These are phyloP conservation scores for Colletotrichum acutatum DNA, from an alignment of 2,329 filamentous ascomycete species.

Conservation along the genomic window DNA sequence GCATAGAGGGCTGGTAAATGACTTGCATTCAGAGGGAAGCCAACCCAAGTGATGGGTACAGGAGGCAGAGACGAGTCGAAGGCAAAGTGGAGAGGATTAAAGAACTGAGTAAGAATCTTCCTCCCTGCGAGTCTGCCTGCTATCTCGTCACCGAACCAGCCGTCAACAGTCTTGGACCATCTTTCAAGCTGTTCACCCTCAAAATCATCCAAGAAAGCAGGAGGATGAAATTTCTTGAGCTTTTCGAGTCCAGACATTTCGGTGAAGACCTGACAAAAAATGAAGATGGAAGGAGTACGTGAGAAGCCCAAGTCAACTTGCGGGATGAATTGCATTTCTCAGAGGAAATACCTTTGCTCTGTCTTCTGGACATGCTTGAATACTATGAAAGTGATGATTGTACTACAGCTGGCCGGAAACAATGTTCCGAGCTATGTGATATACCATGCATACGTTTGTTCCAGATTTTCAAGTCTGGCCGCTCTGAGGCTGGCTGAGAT, in stretches of 20 bases:
- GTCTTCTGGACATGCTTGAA: neutral
- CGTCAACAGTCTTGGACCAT: neutral
- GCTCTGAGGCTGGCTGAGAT: neutral
- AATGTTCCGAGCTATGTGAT: neutral
- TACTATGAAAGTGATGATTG: neutral
- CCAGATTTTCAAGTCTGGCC: neutral
- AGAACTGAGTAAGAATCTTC: neutral
- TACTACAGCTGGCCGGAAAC: neutral
- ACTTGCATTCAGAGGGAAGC: constrained; percentile 4
- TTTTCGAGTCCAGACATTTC: neutral
- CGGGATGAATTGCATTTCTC: neutral
- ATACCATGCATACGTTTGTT: neutral
- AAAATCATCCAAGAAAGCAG: neutral
- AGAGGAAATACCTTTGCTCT: neutral
- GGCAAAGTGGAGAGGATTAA: neutral
- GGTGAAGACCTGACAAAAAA: neutral
- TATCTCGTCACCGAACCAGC: neutral
- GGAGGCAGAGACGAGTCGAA: neutral
- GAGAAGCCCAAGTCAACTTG: neutral
- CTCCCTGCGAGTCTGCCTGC: neutral
- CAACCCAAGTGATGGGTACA: constrained; percentile 2
- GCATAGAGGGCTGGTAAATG: neutral
- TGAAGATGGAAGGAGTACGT: neutral
- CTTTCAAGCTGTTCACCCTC: neutral
- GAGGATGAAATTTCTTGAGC: neutral